Percentiles rank a stretch among this genome's conserved stretches.
phyloP scores from a whole-genome alignment of 306 rosid species.

The cucumber (Cucumis sativus) region Cucumber_9930_V3 NC_026660.2:4217501-4218000 shows the following conservation, averaged over 20 bases:
- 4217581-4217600: conserved; percentile 70
- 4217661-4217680: conserved; percentile 21
- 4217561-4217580: conserved; percentile 62
- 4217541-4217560: conserved; percentile 10
- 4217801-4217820: conserved; percentile 31
- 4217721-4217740: conserved; percentile 30
- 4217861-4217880: not conserved
- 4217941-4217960: not conserved
- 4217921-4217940: not conserved
- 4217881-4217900: not conserved
- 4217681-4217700: conserved; percentile 43
- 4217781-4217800: conserved; percentile 44
- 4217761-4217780: conserved; percentile 37
- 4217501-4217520: too few species aligned
- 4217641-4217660: conserved; percentile 58
- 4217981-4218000: not conserved
- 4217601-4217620: conserved; percentile 58
- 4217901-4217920: not conserved
- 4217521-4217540: not conserved
- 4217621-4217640: conserved; percentile 64
- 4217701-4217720: conserved; percentile 22
- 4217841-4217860: conserved; percentile 31
- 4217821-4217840: conserved; percentile 34
- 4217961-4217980: not conserved
- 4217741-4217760: conserved; percentile 39